Conservation (phyloP, 2,329 filamentous ascomycete genomes). For the Talaromyces funiculosus region DNA sequence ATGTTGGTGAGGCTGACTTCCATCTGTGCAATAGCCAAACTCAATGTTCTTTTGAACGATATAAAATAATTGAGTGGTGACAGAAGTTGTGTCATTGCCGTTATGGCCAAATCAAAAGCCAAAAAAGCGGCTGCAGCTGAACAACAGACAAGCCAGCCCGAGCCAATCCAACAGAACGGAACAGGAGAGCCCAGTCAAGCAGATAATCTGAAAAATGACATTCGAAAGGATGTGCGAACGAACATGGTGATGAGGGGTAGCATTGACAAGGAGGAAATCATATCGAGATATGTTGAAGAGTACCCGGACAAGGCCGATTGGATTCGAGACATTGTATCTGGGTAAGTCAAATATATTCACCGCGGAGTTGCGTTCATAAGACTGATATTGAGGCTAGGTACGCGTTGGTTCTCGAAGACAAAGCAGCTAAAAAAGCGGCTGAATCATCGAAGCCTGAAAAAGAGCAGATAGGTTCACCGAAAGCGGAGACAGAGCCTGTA, state of each 20-base stretch:
- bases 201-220: slow-evolving; percentile 4
- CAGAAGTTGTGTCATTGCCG: too few relatives aligned
- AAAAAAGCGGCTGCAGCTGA: neutral
- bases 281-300: neutral
- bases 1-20: neutral
- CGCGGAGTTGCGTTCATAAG: too few relatives aligned
- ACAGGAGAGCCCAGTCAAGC: neutral
- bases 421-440: neutral
- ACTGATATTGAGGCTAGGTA: neutral
- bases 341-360: neutral
- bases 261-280: slow-evolving; percentile 5
- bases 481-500: neutral
- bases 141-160: neutral
- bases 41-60: neutral
- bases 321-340: slow-evolving; percentile 4
- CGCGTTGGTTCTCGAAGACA: slow-evolving; percentile 4
- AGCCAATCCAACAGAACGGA: neutral
- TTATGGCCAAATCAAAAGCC: slow-evolving; percentile 1
- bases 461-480: neutral
- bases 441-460: neutral
- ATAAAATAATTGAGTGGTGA: too few relatives aligned
- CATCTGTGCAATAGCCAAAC: neutral
- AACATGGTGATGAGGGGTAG: neutral
- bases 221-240: slow-evolving; percentile 13
- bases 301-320: neutral